Base-by-base conservation (phyloP, 352 stramenopile species). In the Globisporangium ultimum region DNA sequence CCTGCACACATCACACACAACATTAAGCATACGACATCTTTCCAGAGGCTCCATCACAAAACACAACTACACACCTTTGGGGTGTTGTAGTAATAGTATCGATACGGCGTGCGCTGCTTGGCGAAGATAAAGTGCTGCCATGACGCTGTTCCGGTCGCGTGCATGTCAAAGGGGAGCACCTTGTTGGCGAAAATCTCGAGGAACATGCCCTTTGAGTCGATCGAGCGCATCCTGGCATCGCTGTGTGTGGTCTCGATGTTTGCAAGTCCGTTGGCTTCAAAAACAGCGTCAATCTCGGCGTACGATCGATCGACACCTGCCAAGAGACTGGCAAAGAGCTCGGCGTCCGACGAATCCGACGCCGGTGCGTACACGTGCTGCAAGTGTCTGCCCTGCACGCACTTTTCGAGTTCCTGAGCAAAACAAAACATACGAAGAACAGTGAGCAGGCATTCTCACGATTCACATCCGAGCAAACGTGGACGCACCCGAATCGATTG, bases 51-150 rank as follows among this genome's bases (percentile, higher is more conserved):
- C 14, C 38, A 12, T 21, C 38, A 24, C 49, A 10, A 43, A 43
- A 17, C 38, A 17, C 38, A 17, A 17, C 11, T 13, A 43, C 38
- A 43, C 14, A 43, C 38, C 38, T 43, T 43, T 2, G 38, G 38
- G 2, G 38, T 17, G 10, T 43, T 43, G 38, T 43, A 42, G 49
- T 55, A 56, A 32, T 56, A 56, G 50, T 40, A 47, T 3, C 50
- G 50, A 8, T 47, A 47, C 36, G 50, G 50, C 36, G 32, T 46
- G 50, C 24, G 50, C 6, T 40, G 28, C n/a, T 56, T 56, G 11
- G 50, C 50, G n/a, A 48, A 56, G 17, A 40, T 20, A 55, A 55
- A 61, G 48, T 61, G 55, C n/a, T 61, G 55, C 55, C 55, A 61
- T 45, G 47, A 32, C 2, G 55, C 55, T 0, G 28, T 48, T 13